Evolutionary conservation across 2,329 filamentous ascomycete genomes (phyloP), one percentile per base, ranked within the genome.

Genomic region (Ramularia endophylla): DNA sequence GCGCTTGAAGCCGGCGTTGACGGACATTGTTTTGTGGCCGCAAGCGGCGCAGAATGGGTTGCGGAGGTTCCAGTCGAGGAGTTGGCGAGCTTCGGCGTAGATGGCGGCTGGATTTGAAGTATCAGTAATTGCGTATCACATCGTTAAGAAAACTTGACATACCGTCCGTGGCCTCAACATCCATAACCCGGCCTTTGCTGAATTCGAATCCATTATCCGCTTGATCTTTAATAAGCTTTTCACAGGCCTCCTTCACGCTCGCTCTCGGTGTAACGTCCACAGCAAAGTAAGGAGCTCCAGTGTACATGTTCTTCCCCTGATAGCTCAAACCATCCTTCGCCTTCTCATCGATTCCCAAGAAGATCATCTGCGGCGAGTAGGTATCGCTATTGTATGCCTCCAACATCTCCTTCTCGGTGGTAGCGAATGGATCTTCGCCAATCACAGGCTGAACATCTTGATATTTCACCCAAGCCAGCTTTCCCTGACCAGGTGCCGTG

Each of bases 11-110:
- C 86, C 86, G 4, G 80, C 84, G 56, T 89, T 83, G 18, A 86
- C 72, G 13, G 83, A 84, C 46, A 95, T 70, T 0, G 88, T 97
- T 17, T 77, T 80, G 57, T 85, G 77, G 25, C 92, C 90, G 65
- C 92, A 98, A 41, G 83, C 83, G 22, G 81, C 88, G 64, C 92
- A 98, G 72, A 87, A 98, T 20, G 83, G 85, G 66, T 94, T 95
- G 38, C 90, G 84, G 18, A 74, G 74, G 67, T 98, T 97, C 92
- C 92, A 98, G 69, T 97, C 92, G 27, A 94, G 72, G 18, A 95
- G 73, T 33, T 88, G 85, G 41, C 90, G 81, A 6, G 88, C 86
- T 65, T 95, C 87, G 11, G 87, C 90, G 54, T 88, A 95, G 33
- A 95, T 85, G 36, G 89, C 87, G 44, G 89, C 92, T 92, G n/a